A percentile compares a stretch with the other conserved stretches of the same genome.
Conservation (phyloP, 192 early-diverging fungal species). For the Podila clonocystis region DNA sequence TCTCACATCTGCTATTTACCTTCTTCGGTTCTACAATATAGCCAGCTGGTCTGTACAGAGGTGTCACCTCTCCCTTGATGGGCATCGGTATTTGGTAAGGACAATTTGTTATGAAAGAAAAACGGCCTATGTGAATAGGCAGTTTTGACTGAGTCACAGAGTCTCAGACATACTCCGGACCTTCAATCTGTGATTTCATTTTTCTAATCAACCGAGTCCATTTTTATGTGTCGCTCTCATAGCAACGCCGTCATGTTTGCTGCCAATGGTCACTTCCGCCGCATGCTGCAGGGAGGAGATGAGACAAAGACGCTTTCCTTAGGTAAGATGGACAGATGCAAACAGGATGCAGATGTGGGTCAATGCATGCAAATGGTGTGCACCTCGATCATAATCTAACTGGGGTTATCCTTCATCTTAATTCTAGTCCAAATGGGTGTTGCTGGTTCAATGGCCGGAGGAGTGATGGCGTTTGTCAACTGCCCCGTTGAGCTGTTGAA, state of each 20-base stretch:
- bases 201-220: neutral
- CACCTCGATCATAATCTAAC: neutral
- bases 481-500: constrained; percentile 77
- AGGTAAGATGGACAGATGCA: constrained; percentile 45
- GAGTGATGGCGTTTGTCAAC: constrained; percentile 77
- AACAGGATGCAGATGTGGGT: neutral
- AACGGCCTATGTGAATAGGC: no score
- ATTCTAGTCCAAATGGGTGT: constrained; percentile 57
- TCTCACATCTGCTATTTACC: neutral
- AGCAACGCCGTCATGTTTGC: constrained; percentile 79
- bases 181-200: neutral
- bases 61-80: constrained; percentile 72
- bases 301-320: constrained; percentile 54
- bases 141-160: neutral
- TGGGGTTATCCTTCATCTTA: constrained; percentile 11
- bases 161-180: neutral
- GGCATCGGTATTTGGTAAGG: constrained; percentile 79
- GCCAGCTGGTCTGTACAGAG: constrained; percentile 74
- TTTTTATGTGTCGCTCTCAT: neutral
- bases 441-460: constrained; percentile 69
- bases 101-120: no score
- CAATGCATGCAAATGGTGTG: neutral
- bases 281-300: constrained; percentile 61
- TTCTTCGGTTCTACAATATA: constrained; percentile 16
- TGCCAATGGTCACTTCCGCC: constrained; percentile 69